Evolutionary conservation across 768 basidiomycete genomes (phyloP).

Genomic region (Hydnum rufescens): DNA sequence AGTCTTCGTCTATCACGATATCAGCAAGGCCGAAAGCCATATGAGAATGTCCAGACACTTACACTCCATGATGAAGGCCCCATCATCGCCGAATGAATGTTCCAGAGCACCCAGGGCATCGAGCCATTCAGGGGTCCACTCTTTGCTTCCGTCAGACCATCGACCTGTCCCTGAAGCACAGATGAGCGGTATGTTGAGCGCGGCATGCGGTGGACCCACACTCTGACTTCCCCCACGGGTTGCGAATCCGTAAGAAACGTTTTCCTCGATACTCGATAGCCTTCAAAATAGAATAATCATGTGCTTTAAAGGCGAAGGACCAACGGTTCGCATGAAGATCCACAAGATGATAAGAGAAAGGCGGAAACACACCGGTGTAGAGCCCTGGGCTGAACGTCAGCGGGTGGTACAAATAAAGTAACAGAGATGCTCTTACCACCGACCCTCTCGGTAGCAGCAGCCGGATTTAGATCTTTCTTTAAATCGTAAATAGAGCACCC

Average conservation of each 20-base stretch:
- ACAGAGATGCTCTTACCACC: no score
- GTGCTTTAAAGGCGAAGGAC: slow-evolving; percentile 13
- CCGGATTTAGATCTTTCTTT: neutral
- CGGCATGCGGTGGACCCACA: neutral
- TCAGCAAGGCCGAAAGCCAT: neutral
- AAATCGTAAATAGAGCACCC: slow-evolving; percentile 20
- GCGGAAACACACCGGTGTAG: no score
- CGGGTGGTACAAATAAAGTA: no score
- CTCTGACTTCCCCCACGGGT: slow-evolving; percentile 28
- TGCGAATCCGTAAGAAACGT: slow-evolving; percentile 29
- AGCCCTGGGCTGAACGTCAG: no score
- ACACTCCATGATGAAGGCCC: slow-evolving; percentile 35
- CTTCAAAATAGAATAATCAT: slow-evolving; percentile 30
- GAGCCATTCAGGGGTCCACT: slow-evolving; percentile 36
- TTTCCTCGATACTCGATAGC: slow-evolving; percentile 28
- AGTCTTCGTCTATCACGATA: slow-evolving; percentile 10
- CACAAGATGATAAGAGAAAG: no score
- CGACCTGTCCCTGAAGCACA: slow-evolving; percentile 15
- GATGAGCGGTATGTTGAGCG: neutral
- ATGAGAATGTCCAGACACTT: neutral
- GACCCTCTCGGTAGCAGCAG: neutral
- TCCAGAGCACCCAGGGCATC: slow-evolving; percentile 23
- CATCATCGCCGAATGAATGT: slow-evolving; percentile 32
- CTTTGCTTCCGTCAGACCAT: slow-evolving; percentile 36
- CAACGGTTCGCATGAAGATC: no score